Conservation (phyloP, 805 yeast species). For the Ascoidea asiatica region DNA sequence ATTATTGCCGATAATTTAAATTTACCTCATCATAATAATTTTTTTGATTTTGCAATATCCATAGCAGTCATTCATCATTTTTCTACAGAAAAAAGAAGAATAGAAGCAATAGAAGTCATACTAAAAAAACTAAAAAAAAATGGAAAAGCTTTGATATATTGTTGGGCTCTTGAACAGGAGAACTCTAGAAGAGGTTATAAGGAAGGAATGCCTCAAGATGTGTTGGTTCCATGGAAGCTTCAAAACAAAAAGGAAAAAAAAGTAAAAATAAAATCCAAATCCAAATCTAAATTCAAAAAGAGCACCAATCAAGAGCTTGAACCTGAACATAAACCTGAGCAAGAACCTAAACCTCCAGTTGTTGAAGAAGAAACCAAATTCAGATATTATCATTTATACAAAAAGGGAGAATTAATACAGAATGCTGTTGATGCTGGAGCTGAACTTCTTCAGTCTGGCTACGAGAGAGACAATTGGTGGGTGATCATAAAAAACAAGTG, state of each 20-base stretch:
- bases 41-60: constrained; percentile 78
- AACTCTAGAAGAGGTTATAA: constrained; percentile 80
- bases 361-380: constrained; percentile 45
- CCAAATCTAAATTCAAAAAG: not conserved
- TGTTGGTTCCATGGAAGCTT: constrained; percentile 90
- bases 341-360: too few relatives aligned
- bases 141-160: constrained; percentile 72
- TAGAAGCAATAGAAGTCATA: constrained; percentile 61
- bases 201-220: constrained; percentile 86
- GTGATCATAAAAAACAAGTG: constrained; percentile 34
- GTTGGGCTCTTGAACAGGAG: constrained; percentile 95
- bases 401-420: constrained; percentile 65
- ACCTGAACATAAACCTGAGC: constrained; percentile 12
- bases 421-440: constrained; percentile 69
- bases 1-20: constrained; percentile 71
- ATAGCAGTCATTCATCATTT: constrained; percentile 96
- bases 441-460: constrained; percentile 53
- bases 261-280: constrained; percentile 14
- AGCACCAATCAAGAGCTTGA: constrained; percentile 4
- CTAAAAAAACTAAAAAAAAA: constrained; percentile 40
- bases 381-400: constrained; percentile 82
- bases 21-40: constrained; percentile 36
- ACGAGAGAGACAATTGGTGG: constrained; percentile 96
- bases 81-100: constrained; percentile 68
- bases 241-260: constrained; percentile 32